Conservation (phyloP, 106 monocot genomes). For the Dendrobium officinale region DNA sequence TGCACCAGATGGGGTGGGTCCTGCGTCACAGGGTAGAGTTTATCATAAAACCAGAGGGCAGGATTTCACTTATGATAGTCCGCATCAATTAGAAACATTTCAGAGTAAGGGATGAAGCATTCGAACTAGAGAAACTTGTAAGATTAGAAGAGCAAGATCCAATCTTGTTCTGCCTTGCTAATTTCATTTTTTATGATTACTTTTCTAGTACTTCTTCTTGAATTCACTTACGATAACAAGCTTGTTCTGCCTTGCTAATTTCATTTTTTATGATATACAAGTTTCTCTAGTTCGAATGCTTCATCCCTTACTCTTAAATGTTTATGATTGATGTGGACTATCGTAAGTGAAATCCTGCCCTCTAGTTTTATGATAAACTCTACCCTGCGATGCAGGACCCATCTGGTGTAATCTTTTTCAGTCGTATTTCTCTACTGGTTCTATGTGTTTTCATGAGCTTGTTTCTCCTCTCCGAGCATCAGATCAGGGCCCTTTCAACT, state of each 20-base stretch:
- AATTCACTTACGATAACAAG: too few relatives aligned
- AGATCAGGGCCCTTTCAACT: background rate
- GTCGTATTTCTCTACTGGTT: slow-evolving; percentile 82
- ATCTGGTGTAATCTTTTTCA: slow-evolving; percentile 58
- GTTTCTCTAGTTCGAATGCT: slow-evolving; percentile 13
- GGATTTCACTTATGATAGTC: slow-evolving; percentile 47
- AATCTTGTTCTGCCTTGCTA: background rate
- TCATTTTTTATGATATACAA: background rate
- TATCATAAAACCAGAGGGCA: slow-evolving; percentile 54
- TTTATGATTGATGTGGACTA: slow-evolving; percentile 45
- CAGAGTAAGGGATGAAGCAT: slow-evolving; percentile 21
- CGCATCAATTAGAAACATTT: slow-evolving; percentile 37
- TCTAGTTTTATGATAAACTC: slow-evolving; percentile 63
- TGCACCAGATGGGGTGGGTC: slow-evolving; percentile 48
- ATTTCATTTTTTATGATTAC: too few relatives aligned
- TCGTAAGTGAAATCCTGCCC: slow-evolving; percentile 45
- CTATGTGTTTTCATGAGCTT: slow-evolving; percentile 63
- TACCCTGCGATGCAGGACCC: slow-evolving; percentile 36
- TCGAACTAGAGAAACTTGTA: background rate
- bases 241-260: too few relatives aligned
- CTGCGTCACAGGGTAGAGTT: slow-evolving; percentile 39
- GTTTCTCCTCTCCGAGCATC: background rate
- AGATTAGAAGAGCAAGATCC: background rate
- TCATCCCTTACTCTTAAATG: slow-evolving; percentile 12
- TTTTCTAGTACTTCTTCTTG: too few relatives aligned